Conservation (phyloP, 2,329 filamentous ascomycete species). For the Podosphaera leucotricha region DNA sequence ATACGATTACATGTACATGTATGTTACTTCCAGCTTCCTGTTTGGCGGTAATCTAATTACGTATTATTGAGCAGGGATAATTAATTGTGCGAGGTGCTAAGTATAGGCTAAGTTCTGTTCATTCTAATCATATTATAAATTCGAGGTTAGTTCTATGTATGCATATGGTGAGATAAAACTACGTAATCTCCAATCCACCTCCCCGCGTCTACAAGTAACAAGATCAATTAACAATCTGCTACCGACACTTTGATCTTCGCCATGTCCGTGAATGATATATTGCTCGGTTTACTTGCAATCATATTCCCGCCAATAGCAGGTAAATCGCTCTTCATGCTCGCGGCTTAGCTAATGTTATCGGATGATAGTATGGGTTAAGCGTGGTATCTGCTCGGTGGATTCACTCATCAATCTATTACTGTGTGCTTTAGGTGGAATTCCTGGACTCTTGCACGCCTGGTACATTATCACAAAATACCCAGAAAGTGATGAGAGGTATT, state of each 20-base stretch:
- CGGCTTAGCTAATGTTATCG: neutral
- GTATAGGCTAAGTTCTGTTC: too few species aligned
- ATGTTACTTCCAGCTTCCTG: too few species aligned
- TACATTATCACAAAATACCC: conserved; percentile 91
- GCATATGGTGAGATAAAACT: too few species aligned
- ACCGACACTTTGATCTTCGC: neutral
- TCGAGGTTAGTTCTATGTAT: too few species aligned
- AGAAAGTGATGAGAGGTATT: conserved; percentile 34
- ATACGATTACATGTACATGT: too few species aligned
- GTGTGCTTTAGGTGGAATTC: conserved; percentile 54
- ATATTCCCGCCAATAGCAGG: conserved; percentile 42
- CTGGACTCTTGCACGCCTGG: conserved; percentile 85
- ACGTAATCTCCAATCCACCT: too few species aligned
- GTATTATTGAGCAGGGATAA: too few species aligned
- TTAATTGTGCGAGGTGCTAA: too few species aligned
- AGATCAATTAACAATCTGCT: neutral
- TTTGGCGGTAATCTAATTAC: too few species aligned
- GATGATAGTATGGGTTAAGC: conserved; percentile 72
- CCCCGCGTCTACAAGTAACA: too few species aligned
- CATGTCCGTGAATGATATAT: conserved; percentile 22
- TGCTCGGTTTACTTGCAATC: conserved; percentile 39
- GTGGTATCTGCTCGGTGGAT: conserved; percentile 78
- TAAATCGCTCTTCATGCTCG: conserved; percentile 17
- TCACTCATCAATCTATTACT: conserved; percentile 89
- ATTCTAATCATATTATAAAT: too few species aligned